phyloP scores from a whole-genome alignment of 768 basidiomycete genomes.

The Infundibulicybe gibba region DNA sequence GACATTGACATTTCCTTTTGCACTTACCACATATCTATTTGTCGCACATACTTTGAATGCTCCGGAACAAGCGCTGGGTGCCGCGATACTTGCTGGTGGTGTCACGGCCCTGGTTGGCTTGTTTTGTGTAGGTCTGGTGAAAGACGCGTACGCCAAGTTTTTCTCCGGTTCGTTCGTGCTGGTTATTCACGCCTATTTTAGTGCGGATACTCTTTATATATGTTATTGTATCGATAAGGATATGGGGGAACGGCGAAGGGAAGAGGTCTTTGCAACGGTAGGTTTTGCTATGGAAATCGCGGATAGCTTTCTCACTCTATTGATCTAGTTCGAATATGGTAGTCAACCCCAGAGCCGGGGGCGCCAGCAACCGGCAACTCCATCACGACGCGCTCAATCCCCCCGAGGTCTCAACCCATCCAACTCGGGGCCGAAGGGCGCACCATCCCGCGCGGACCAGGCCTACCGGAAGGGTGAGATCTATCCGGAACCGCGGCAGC shows the following conservation, averaged over 20 bases:
- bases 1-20: slow-evolving; percentile 78
- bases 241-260: slow-evolving; percentile 31
- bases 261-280: slow-evolving; percentile 38
- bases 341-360: slow-evolving; percentile 10
- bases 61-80: slow-evolving; percentile 70
- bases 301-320: not conserved
- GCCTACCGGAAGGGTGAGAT: slow-evolving; percentile 7
- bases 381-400: slow-evolving; percentile 7
- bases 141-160: slow-evolving; percentile 47
- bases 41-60: slow-evolving; percentile 77
- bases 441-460: slow-evolving; percentile 4
- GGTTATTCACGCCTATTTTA: slow-evolving; percentile 9
- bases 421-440: not conserved
- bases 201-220: slow-evolving; percentile 42
- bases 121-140: slow-evolving; percentile 80
- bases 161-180: not conserved
- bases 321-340: slow-evolving; percentile 30
- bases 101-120: slow-evolving; percentile 79
- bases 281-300: slow-evolving; percentile 11
- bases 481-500: slow-evolving; percentile 11
- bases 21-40: slow-evolving; percentile 80
- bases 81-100: slow-evolving; percentile 72
- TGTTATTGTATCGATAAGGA: slow-evolving; percentile 51
- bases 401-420: slow-evolving; percentile 4
- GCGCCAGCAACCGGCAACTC: slow-evolving; percentile 5